These are phyloP conservation scores for Actinomortierella ambigua DNA, from an alignment of 371 early-diverging fungal genomes.

Conservation along the genomic window DNA sequence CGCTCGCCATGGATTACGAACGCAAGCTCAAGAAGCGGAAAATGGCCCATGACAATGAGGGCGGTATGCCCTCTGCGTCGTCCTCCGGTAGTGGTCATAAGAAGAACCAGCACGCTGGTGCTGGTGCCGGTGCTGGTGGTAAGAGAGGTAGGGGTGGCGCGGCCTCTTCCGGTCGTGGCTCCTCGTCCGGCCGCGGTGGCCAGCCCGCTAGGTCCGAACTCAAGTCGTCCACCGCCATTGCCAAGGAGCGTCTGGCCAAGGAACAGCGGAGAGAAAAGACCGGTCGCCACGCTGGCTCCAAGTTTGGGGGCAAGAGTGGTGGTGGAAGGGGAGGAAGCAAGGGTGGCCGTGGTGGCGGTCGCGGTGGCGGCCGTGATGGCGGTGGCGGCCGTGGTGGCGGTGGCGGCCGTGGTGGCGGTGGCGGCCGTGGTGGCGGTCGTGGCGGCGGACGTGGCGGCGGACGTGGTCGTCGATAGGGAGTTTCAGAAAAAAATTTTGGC, in stretches of 20 bases:
- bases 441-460: slow-evolving; percentile 12
- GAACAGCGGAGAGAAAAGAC: slow-evolving; percentile 80
- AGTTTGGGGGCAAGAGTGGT: slow-evolving; percentile 11
- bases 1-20: slow-evolving; percentile 65
- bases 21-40: slow-evolving; percentile 70
- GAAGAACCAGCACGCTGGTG: slow-evolving; percentile 28
- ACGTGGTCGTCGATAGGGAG: slow-evolving; percentile 16
- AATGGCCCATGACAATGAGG: slow-evolving; percentile 33
- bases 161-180: slow-evolving; percentile 10
- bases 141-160: slow-evolving; percentile 51
- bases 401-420: slow-evolving; percentile 1
- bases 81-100: slow-evolving; percentile 5
- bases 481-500: no score
- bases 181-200: slow-evolving; percentile 31
- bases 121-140: slow-evolving; percentile 46
- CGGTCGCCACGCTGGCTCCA: slow-evolving; percentile 54
- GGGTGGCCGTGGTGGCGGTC: slow-evolving; percentile 37
- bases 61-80: slow-evolving; percentile 17
- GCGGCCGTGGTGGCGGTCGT: slow-evolving; percentile 23
- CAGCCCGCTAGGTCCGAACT: slow-evolving; percentile 74
- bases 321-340: slow-evolving; percentile 41
- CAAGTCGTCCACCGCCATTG: slow-evolving; percentile 81
- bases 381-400: slow-evolving; percentile 42
- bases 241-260: slow-evolving; percentile 79
- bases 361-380: slow-evolving; percentile 18